These are phyloP conservation scores for Parasitella parasitica DNA, from an alignment of 371 early-diverging fungal species.

Conservation along the genomic window DNA sequence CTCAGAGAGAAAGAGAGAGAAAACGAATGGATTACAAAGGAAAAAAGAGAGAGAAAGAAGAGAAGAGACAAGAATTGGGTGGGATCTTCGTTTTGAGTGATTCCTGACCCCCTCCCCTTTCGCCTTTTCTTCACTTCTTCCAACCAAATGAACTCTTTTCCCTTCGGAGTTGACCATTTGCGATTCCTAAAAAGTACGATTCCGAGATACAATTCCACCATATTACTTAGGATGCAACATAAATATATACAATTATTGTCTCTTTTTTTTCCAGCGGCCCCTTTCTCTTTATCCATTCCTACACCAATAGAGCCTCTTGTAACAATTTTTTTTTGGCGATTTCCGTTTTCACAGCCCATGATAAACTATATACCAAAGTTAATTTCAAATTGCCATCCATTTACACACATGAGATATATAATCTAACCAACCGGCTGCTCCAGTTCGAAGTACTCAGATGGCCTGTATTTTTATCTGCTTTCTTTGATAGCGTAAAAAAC, in stretches of 20 bases:
- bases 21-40: neutral
- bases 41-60: neutral
- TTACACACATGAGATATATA: no score
- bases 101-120: conserved; percentile 1
- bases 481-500: no score
- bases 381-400: no score
- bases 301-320: neutral
- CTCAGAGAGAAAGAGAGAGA: neutral
- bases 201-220: neutral
- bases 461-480: no score
- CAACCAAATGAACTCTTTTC: neutral
- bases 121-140: neutral
- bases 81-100: neutral
- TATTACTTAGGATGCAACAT: neutral
- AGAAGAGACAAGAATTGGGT: neutral
- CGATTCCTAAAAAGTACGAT: neutral
- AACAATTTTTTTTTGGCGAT: no score
- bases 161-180: conserved; percentile 1
- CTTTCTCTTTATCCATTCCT: neutral
- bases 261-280: neutral
- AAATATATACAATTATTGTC: neutral
- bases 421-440: no score
- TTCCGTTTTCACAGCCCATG: no score
- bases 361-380: no score
- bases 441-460: no score